Evolutionary conservation across 331 rosid species (phyloP).

Genomic region (Cydonia oblonga): DNA sequence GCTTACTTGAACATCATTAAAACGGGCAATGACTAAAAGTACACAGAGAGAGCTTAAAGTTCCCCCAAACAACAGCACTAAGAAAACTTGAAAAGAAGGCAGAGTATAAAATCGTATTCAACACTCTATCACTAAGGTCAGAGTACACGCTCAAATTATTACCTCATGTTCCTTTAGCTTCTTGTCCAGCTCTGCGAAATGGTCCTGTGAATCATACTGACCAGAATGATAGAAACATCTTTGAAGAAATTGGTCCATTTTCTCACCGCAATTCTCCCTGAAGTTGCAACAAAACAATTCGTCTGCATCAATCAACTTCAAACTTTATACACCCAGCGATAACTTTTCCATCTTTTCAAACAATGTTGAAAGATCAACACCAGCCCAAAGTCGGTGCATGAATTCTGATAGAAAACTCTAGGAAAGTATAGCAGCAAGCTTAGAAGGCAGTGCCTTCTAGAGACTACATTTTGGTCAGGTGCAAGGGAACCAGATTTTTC

Average conservation of each 20-base stretch:
- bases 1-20: neutral
- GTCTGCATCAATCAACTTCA: constrained; percentile 5
- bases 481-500: too few relatives aligned
- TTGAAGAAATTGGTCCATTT: constrained; percentile 71
- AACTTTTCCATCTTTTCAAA: neutral
- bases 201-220: constrained; percentile 74
- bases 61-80: neutral
- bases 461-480: too few relatives aligned
- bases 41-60: neutral
- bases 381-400: too few relatives aligned
- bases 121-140: neutral
- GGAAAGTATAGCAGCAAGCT: too few relatives aligned
- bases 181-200: constrained; percentile 63
- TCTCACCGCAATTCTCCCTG: constrained; percentile 78
- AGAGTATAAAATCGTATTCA: neutral
- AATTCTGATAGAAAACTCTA: too few relatives aligned
- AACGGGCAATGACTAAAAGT: neutral
- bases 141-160: constrained; percentile 1
- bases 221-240: constrained; percentile 93
- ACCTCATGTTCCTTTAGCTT: constrained; percentile 86
- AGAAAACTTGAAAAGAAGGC: neutral
- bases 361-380: too few relatives aligned
- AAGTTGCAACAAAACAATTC: constrained; percentile 8
- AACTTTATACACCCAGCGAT: neutral
- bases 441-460: too few relatives aligned